Conservation (phyloP, 2,329 filamentous ascomycete species). For the Thelonectria olida region DNA sequence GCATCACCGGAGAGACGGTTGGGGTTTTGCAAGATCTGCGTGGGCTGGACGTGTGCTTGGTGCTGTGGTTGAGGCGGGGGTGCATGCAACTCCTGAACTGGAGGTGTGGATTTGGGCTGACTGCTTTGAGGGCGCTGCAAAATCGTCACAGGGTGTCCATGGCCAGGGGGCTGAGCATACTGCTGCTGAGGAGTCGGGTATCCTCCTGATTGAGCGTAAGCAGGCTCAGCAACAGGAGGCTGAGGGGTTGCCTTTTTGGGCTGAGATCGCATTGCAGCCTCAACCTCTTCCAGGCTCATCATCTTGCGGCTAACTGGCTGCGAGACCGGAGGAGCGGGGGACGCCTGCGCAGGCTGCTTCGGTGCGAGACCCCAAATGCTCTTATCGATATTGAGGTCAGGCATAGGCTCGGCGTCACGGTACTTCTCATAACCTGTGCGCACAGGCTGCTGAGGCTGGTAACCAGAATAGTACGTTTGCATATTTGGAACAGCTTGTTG, state of each 20-base stretch:
- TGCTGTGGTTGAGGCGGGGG: constrained; percentile 48
- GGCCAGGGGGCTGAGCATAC: constrained; percentile 44
- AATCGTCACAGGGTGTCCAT: constrained; percentile 63
- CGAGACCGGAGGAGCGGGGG: constrained; percentile 38
- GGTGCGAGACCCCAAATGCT: constrained; percentile 88
- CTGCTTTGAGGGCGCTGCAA: constrained; percentile 62
- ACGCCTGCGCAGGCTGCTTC: constrained; percentile 50
- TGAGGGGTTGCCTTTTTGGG: constrained; percentile 59
- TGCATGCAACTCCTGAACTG: constrained; percentile 42
- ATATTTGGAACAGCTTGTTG: constrained; percentile 51
- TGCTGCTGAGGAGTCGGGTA: constrained; percentile 41
- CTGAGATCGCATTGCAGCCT: constrained; percentile 87
- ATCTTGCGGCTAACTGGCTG: constrained; percentile 71
- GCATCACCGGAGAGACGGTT: constrained; percentile 68
- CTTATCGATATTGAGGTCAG: constrained; percentile 91
- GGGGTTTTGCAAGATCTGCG: constrained; percentile 83
- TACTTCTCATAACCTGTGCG: constrained; percentile 94
- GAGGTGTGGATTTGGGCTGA: constrained; percentile 51
- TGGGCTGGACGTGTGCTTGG: constrained; percentile 62
- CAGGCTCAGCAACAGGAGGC: constrained; percentile 39
- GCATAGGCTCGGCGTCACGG: constrained; percentile 82
- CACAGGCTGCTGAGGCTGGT: constrained; percentile 52
- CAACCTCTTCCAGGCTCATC: constrained; percentile 96
- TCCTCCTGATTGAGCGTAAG: constrained; percentile 41
- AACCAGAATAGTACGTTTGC: constrained; percentile 36